Conservation (phyloP, 352 stramenopile species). For the Phytophthora pistaciae region DNA sequence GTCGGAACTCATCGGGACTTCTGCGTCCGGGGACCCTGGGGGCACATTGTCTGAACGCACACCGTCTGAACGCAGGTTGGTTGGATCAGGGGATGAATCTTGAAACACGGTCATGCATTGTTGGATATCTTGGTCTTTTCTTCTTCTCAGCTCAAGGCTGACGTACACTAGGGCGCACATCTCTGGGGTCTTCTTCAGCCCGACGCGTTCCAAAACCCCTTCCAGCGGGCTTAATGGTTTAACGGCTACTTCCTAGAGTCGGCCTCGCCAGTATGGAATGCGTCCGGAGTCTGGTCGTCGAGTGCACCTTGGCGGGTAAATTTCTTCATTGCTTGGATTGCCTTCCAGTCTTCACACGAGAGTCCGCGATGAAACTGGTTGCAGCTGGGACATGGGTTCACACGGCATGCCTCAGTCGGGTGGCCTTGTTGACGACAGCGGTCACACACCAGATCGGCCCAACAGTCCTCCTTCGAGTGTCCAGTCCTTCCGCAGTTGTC, state of each 20-base stretch:
- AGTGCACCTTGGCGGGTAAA: not conserved
- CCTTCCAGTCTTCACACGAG: not conserved
- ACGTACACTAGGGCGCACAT: not conserved
- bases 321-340: not conserved
- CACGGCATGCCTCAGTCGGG: not conserved
- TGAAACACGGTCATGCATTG: not conserved
- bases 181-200: not conserved
- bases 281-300: not conserved
- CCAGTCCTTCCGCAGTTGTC: not conserved
- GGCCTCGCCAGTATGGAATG: not conserved
- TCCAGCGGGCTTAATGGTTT: not conserved
- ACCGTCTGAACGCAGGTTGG: not conserved
- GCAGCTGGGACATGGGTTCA: not conserved
- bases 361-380: not conserved
- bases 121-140: not conserved
- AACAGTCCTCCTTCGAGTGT: not conserved
- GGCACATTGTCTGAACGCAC: not conserved
- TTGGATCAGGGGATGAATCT: not conserved
- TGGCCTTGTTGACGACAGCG: not conserved
- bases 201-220: not conserved
- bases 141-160: not conserved
- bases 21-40: too few species aligned
- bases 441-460: not conserved
- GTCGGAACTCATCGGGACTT: too few species aligned
- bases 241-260: not conserved